phyloP scores from a whole-genome alignment of 208 protist species.

The Wallacemonas sp. region DNA sequence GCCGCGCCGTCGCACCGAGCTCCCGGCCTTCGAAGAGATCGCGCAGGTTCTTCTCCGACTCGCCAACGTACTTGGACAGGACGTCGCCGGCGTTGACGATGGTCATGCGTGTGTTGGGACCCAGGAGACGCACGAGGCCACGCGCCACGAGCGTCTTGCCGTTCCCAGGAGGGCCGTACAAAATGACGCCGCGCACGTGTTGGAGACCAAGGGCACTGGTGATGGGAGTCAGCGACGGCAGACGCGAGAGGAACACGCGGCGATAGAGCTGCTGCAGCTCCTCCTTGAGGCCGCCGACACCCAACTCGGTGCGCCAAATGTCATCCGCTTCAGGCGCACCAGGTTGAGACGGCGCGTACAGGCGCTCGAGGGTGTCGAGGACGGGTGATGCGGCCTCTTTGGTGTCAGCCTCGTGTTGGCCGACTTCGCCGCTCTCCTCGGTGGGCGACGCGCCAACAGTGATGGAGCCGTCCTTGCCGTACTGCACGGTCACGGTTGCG shows the following conservation, averaged over 20 bases:
- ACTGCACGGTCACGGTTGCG: not conserved
- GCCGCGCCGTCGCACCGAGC: constrained; percentile 51
- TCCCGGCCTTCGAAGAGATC: constrained; percentile 97
- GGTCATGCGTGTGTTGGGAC: constrained; percentile 71
- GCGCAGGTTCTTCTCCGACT: constrained; percentile 99
- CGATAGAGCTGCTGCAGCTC: constrained; percentile 97
- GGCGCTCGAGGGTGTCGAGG: constrained; percentile 47
- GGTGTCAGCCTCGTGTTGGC: too few relatives aligned
- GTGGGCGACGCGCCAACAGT: constrained; percentile 17
- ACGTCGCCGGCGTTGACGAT: constrained; percentile 97
- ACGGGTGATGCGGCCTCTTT: not conserved
- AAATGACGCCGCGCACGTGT: constrained; percentile 98
- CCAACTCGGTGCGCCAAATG: constrained; percentile 67
- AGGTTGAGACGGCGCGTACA: constrained; percentile 28
- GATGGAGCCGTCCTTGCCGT: constrained; percentile 2
- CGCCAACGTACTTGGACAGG: constrained; percentile 98
- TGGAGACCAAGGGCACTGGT: constrained; percentile 87
- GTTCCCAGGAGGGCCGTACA: constrained; percentile 99
- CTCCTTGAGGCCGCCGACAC: constrained; percentile 95
- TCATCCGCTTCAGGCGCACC: constrained; percentile 10
- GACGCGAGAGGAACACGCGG: constrained; percentile 97
- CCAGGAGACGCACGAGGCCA: constrained; percentile 97
- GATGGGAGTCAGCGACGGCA: constrained; percentile 84
- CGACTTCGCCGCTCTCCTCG: too few relatives aligned
- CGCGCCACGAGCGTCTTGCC: constrained; percentile 99